These are phyloP conservation scores for Stephanodiscus triporus DNA, from an alignment of 108 stramenopile genomes.

Conservation along the genomic window DNA sequence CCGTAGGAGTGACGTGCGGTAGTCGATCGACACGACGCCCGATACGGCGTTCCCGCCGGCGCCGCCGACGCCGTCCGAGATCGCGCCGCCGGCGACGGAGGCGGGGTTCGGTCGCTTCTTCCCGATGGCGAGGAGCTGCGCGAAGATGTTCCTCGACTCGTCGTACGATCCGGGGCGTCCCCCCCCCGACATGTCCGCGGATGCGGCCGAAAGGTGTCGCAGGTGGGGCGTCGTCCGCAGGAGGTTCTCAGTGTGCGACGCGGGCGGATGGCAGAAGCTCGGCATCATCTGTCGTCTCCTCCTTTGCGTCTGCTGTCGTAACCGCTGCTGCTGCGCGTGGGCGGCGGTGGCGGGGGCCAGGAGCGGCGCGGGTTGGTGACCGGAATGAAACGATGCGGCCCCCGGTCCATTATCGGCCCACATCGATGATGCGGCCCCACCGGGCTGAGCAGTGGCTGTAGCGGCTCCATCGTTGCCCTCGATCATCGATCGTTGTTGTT, in stretches of 20 bases:
- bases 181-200: conserved; percentile 71
- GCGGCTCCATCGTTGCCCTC: neutral
- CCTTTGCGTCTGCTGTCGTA: conserved; percentile 1
- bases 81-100: conserved; percentile 54
- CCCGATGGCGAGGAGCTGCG: neutral
- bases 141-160: conserved; percentile 8
- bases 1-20: conserved; percentile 53
- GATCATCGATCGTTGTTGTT: neutral
- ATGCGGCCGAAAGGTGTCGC: conserved; percentile 69
- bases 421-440: neutral
- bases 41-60: neutral
- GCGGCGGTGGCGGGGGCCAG: neutral
- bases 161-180: conserved; percentile 26
- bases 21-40: conserved; percentile 42
- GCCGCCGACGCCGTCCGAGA: neutral
- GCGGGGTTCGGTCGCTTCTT: neutral
- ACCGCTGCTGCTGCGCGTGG: neutral
- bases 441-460: neutral
- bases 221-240: conserved; percentile 78
- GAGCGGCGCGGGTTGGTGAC: neutral
- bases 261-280: conserved; percentile 25
- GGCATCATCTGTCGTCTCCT: conserved; percentile 25
- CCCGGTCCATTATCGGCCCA: conserved; percentile 4
- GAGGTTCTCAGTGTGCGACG: conserved; percentile 69
- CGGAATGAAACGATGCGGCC: neutral